Evolutionary conservation across 768 basidiomycete genomes (phyloP).

Genomic region (Lactarius psammicola): DNA sequence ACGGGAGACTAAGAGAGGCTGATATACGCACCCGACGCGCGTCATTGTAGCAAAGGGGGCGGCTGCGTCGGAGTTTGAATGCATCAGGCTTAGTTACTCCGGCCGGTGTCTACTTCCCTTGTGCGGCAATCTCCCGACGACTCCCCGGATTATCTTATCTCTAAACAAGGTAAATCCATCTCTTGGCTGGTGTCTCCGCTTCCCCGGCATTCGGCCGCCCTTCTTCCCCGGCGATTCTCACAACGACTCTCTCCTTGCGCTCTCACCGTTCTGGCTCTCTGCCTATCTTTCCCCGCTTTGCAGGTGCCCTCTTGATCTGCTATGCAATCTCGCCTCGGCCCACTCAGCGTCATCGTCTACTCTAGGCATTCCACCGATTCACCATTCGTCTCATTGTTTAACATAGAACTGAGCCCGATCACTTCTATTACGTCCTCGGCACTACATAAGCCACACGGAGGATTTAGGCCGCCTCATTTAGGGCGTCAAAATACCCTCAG

Average conservation of each 20-base stretch:
- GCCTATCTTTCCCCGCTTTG: conserved; percentile 8
- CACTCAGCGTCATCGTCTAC: background rate
- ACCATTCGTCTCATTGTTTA: background rate
- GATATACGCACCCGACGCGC: conserved; percentile 26
- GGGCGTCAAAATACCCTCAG: background rate
- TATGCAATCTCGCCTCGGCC: conserved; percentile 3
- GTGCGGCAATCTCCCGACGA: conserved; percentile 13
- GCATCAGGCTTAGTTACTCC: background rate
- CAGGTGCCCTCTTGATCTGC: background rate
- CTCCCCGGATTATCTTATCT: conserved; percentile 23
- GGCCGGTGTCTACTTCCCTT: background rate
- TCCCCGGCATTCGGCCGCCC: background rate
- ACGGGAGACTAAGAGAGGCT: background rate
- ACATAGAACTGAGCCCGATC: conserved; percentile 14
- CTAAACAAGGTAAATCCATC: conserved; percentile 7
- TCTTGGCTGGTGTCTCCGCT: background rate
- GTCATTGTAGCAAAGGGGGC: conserved; percentile 16
- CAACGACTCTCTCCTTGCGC: background rate
- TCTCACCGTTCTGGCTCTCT: background rate
- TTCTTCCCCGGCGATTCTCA: background rate
- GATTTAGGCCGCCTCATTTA: background rate
- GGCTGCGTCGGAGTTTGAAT: conserved; percentile 15
- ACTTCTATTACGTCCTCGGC: conserved; percentile 10
- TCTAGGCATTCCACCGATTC: background rate
- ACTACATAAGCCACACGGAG: background rate